Percentiles rank a stretch among this genome's conserved stretches.
phyloP scores from a whole-genome alignment of 2,329 filamentous ascomycete species.

The Davidsoniella australis region DNA sequence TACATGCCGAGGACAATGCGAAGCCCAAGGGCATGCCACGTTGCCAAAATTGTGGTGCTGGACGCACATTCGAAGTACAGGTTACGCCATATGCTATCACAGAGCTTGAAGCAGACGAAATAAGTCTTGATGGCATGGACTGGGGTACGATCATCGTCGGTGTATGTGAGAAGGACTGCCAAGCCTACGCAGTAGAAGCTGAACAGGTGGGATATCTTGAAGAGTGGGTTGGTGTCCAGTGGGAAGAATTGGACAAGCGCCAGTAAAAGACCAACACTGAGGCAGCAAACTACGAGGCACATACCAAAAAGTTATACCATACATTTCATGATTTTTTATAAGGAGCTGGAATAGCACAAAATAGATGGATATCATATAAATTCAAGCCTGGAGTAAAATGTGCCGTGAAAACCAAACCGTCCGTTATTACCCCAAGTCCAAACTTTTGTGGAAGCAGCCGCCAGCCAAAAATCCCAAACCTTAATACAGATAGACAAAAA shows the following conservation, averaged over 20 bases:
- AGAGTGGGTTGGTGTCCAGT: slow-evolving; percentile 97
- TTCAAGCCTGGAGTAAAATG: not conserved
- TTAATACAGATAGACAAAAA: not conserved
- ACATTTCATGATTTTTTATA: not conserved
- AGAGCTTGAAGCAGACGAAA: slow-evolving; percentile 64
- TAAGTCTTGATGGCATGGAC: slow-evolving; percentile 75
- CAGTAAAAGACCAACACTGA: slow-evolving; percentile 15
- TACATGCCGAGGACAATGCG: slow-evolving; percentile 23
- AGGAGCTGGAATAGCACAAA: not conserved
- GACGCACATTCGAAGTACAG: slow-evolving; percentile 79
- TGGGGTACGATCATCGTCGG: slow-evolving; percentile 88
- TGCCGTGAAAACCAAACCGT: no score
- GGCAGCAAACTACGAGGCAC: not conserved
- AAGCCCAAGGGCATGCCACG: slow-evolving; percentile 40
- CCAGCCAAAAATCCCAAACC: not conserved
- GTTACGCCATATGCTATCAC: slow-evolving; percentile 79
- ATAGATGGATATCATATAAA: not conserved
- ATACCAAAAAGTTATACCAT: not conserved
- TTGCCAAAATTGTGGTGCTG: slow-evolving; percentile 58
- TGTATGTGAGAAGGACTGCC: slow-evolving; percentile 69
- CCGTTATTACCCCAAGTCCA: no score
- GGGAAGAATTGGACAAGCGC: slow-evolving; percentile 55
- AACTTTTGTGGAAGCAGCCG: not conserved
- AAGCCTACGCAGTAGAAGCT: slow-evolving; percentile 35
- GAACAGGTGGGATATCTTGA: slow-evolving; percentile 66